phyloP scores from a whole-genome alignment of 495 filamentous ascomycete genomes.

The Chaetomium fimeti region DNA sequence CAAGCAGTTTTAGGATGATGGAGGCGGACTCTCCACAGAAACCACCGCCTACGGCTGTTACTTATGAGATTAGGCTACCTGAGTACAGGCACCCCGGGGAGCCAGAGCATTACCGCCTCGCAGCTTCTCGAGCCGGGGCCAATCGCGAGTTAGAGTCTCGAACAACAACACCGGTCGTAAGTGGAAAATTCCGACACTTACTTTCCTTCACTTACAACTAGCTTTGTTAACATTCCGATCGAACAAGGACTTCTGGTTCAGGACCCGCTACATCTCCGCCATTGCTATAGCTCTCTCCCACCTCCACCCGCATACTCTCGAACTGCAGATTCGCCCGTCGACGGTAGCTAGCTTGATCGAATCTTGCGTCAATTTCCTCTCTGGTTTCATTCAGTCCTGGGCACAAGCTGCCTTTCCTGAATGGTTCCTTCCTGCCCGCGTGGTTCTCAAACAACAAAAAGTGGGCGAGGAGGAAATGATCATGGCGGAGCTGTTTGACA shows the following conservation, averaged over 20 bases:
- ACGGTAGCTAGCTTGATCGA: not conserved
- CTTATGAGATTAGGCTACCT: not conserved
- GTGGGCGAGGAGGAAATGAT: not conserved
- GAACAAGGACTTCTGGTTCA: conserved; percentile 16
- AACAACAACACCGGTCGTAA: conserved; percentile 9
- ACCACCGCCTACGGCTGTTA: not conserved
- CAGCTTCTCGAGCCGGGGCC: conserved; percentile 11
- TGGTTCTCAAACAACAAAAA: conserved; percentile 14
- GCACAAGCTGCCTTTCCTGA: not conserved
- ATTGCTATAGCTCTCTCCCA: not conserved
- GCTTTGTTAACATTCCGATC: not conserved
- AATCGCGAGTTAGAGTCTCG: conserved; percentile 6
- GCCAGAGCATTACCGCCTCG: conserved; percentile 17
- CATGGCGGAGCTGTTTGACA: not conserved
- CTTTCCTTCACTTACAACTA: not conserved
- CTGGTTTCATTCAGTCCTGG: conserved; percentile 5
- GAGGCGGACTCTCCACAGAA: not conserved
- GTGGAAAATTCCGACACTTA: not conserved
- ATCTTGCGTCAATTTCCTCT: conserved; percentile 2
- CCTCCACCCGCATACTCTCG: conserved; percentile 1
- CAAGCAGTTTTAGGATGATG: not conserved
- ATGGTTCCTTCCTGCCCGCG: conserved; percentile 10
- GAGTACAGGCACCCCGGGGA: conserved; percentile 7
- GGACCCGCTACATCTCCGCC: conserved; percentile 15
- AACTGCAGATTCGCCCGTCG: conserved; percentile 4